phyloP scores from a whole-genome alignment of 2,329 filamentous ascomycete species.

The Xenoacremonium recifei region DNA sequence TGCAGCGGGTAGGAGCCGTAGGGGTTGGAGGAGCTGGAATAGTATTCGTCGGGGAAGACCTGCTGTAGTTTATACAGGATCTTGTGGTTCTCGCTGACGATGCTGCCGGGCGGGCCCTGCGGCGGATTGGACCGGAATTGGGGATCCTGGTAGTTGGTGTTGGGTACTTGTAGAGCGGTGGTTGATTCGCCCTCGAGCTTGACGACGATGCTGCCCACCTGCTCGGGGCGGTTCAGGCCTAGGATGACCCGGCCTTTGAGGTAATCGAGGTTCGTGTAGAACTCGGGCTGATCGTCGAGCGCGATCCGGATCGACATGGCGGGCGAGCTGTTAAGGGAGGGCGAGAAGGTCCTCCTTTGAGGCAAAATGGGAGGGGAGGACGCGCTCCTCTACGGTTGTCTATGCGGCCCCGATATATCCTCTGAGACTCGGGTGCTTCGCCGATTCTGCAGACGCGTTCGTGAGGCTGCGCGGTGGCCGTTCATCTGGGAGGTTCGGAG shows the following conservation, averaged over 20 bases:
- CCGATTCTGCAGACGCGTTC: slow-evolving; percentile 8
- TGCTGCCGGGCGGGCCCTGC: slow-evolving; percentile 37
- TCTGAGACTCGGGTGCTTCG: slow-evolving; percentile 8
- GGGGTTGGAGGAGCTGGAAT: slow-evolving; percentile 37
- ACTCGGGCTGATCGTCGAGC: slow-evolving; percentile 65
- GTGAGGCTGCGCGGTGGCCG: slow-evolving; percentile 3
- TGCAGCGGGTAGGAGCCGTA: slow-evolving; percentile 58
- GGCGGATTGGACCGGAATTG: slow-evolving; percentile 12
- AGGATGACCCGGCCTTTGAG: slow-evolving; percentile 63
- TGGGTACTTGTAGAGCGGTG: slow-evolving; percentile 59
- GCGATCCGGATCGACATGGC: slow-evolving; percentile 66
- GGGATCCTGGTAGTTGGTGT: slow-evolving; percentile 31
- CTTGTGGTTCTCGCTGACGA: slow-evolving; percentile 63
- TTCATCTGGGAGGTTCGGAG: slow-evolving; percentile 8
- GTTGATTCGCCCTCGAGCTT: slow-evolving; percentile 80
- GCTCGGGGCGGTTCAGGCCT: slow-evolving; percentile 62
- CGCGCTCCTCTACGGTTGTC: no score
- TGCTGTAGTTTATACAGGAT: slow-evolving; percentile 72
- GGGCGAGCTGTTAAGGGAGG: slow-evolving; percentile 14
- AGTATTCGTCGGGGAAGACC: slow-evolving; percentile 64
- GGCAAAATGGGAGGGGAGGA: no score
- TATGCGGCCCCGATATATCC: slow-evolving; percentile 7
- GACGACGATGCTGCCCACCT: slow-evolving; percentile 70
- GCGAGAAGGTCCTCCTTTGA: no score
- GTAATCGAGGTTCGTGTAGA: slow-evolving; percentile 78